Evolutionary conservation across 331 rosid species (phyloP).

Genomic region (Rosa hybrid): DNA sequence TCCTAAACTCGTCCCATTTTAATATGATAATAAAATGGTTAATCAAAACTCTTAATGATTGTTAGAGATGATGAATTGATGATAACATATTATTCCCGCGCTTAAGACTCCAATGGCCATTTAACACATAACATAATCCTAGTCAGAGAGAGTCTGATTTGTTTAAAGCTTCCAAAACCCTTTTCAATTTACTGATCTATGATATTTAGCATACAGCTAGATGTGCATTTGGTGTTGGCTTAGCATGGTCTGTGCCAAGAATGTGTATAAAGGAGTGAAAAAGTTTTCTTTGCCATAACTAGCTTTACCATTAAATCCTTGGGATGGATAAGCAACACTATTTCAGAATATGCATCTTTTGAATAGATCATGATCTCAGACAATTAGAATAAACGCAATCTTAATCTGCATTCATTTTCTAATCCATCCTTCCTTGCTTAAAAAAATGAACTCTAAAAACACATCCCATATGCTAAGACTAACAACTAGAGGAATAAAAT

Average conservation of each 20-base stretch:
- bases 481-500: slow-evolving; percentile 27
- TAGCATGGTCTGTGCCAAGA: slow-evolving; percentile 11
- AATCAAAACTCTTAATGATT: slow-evolving; percentile 1
- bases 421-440: not conserved
- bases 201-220: not conserved
- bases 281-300: slow-evolving; percentile 1
- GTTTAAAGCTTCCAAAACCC: slow-evolving; percentile 1
- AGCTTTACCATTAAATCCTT: not conserved
- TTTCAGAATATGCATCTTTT: slow-evolving; percentile 19
- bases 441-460: slow-evolving; percentile 12
- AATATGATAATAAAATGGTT: not conserved
- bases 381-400: slow-evolving; percentile 18
- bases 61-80: not conserved
- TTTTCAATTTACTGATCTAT: not conserved
- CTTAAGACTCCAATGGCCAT: not conserved
- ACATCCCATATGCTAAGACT: slow-evolving; percentile 25
- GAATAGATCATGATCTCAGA: not conserved
- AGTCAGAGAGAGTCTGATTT: not conserved
- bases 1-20: not conserved
- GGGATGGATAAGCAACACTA: slow-evolving; percentile 20
- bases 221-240: slow-evolving; percentile 7
- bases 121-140: slow-evolving; percentile 5
- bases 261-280: slow-evolving; percentile 13
- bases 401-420: slow-evolving; percentile 5
- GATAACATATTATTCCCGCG: not conserved